Evolutionary conservation across 768 basidiomycete species (phyloP).

Genomic region (Pleurotus djamor): DNA sequence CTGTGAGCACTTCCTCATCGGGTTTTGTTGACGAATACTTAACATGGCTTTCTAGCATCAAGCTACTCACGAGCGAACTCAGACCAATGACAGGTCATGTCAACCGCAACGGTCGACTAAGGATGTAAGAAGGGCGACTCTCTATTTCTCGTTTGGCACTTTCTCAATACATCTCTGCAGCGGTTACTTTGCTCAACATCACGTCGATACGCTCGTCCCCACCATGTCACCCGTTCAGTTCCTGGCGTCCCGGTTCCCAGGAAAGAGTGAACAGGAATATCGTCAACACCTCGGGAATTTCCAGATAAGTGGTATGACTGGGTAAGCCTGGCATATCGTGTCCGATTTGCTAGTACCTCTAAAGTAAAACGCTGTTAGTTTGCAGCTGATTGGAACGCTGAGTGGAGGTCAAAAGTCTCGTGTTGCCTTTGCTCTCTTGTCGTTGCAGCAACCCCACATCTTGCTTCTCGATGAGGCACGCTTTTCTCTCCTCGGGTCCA

Average conservation of each 20-base stretch:
- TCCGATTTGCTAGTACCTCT: neutral
- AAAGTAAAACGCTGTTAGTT: slow-evolving; percentile 20
- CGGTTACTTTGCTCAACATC: slow-evolving; percentile 93
- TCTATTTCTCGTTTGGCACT: neutral
- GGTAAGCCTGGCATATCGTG: slow-evolving; percentile 38
- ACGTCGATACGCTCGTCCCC: slow-evolving; percentile 87
- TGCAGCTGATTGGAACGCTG: slow-evolving; percentile 89
- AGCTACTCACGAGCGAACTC: slow-evolving; percentile 84
- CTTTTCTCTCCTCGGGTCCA: slow-evolving; percentile 1
- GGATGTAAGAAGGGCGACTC: slow-evolving; percentile 50
- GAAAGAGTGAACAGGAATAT: slow-evolving; percentile 95
- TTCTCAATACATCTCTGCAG: slow-evolving; percentile 32
- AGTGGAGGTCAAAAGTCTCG: slow-evolving; percentile 96
- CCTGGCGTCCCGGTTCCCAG: slow-evolving; percentile 89
- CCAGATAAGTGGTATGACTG: slow-evolving; percentile 95
- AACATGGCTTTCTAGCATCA: slow-evolving; percentile 59
- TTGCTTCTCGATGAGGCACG: slow-evolving; percentile 89
- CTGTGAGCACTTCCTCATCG: slow-evolving; percentile 44
- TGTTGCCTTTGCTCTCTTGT: slow-evolving; percentile 88
- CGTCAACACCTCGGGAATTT: slow-evolving; percentile 94
- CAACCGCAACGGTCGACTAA: slow-evolving; percentile 86
- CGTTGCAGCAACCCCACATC: slow-evolving; percentile 87
- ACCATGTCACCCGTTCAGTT: slow-evolving; percentile 92
- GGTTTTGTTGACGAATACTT: neutral
- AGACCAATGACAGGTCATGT: slow-evolving; percentile 76